Base-by-base conservation (phyloP, 768 basidiomycete species). In the Piloderma croceum region DNA sequence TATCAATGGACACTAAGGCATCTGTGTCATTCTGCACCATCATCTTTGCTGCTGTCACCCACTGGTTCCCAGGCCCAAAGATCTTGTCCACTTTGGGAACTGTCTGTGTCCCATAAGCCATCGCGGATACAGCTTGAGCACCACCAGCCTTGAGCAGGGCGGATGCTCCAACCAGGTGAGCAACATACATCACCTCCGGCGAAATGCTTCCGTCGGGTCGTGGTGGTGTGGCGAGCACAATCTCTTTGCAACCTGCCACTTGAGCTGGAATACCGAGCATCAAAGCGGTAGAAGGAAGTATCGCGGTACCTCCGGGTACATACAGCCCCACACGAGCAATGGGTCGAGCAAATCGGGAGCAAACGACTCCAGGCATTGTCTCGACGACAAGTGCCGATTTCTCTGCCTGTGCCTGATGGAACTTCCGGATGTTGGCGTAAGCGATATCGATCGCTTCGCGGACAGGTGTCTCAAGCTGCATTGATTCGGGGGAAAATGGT, bases 1-100 rank as follows among this genome's bases (percentile, higher is more conserved):
- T 98, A 62, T 99, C 96, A 53, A 98, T 99, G 12, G 90, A 87
- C 6, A 97, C 92, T 46, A 93, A 63, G 7, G 96, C 94, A 53
- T 93, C 88, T 10, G 93, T 93, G 57, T 99, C 96, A 62, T 98
- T 99, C 59, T 97, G 93, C 19, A 99, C 94, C 39, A 94, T 65
- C 96, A 99, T 97, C 69, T 99, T 99, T 38, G 94, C 96, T 2
- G 96, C 96, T 2, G 94, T 99, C 18, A 99, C 96, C 91, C 93
- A 99, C 61, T 98, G 96, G 59, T 99, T 99, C 19, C 96, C 96
- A 5, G 96, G 96, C 7, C 96, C 96, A 56, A 98, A 94, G 52
- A 99, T 92, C 69, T 99, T 99, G 72, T 99, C 96, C 19, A 97
- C 94, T 64, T 99, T 98, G 12, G 92, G 90, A 5, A 93, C 90